Conservation (phyloP, 1,284 basidiomycete species). For the Coniferiporia sulphurascens region DNA sequence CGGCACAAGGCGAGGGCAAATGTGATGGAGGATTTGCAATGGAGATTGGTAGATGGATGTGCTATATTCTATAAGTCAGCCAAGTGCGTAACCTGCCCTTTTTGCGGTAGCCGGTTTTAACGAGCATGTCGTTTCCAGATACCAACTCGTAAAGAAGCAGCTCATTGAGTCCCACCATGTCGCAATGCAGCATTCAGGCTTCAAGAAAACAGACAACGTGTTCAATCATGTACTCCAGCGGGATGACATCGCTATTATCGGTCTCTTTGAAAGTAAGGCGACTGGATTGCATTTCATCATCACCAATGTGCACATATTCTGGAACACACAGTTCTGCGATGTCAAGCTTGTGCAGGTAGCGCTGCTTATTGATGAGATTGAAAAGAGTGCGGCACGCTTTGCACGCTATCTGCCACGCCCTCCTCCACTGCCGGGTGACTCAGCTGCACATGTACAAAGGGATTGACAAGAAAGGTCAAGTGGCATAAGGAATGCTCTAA, state of each 20-base stretch:
- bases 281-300: constrained; percentile 87
- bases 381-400: constrained; percentile 85
- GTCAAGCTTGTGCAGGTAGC: constrained; percentile 97
- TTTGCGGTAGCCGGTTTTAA: too few species aligned
- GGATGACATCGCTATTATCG: too few species aligned
- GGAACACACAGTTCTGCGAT: constrained; percentile 91
- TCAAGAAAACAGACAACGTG: constrained; percentile 99
- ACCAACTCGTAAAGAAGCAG: too few species aligned
- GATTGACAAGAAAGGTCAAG: too few species aligned
- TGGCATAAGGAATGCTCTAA: background rate
- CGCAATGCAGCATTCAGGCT: constrained; percentile 90
- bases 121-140: too few species aligned
- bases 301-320: constrained; percentile 90
- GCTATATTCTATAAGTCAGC: too few species aligned
- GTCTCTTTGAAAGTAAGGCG: constrained; percentile 81
- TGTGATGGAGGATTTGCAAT: constrained; percentile 89
- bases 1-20: constrained; percentile 91
- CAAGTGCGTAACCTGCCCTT: too few species aligned
- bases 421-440: constrained; percentile 25
- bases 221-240: constrained; percentile 98
- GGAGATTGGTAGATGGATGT: too few species aligned
- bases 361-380: constrained; percentile 88
- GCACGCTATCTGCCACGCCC: constrained; percentile 76
- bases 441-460: background rate
- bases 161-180: too few species aligned